Percentiles rank a stretch among this genome's conserved stretches.
phyloP scores from a whole-genome alignment of 805 yeast genomes.

The Yarrowia bubula region DNA sequence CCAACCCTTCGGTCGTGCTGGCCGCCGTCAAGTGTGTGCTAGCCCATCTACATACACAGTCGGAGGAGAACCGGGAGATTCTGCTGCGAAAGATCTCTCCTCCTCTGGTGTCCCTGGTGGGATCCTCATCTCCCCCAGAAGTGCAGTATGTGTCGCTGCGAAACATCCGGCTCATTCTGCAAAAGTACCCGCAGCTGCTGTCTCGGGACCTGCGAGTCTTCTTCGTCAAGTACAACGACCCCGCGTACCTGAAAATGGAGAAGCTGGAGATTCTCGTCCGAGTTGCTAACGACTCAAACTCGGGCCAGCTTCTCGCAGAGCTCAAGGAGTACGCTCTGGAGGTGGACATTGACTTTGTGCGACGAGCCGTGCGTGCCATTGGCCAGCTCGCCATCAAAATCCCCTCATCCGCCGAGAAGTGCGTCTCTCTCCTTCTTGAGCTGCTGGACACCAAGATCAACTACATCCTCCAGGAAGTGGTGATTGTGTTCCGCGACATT shows the following conservation, averaged over 20 bases:
- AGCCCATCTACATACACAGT: conserved; percentile 49
- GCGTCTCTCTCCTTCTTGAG: conserved; percentile 61
- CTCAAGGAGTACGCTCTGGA: conserved; percentile 84
- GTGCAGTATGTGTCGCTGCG: conserved; percentile 78
- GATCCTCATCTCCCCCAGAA: conserved; percentile 84
- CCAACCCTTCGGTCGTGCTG: conserved; percentile 75
- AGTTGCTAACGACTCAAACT: conserved; percentile 64
- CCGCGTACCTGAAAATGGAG: conserved; percentile 83
- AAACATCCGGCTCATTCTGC: conserved; percentile 70
- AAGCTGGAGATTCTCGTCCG: conserved; percentile 83
- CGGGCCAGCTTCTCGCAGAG: conserved; percentile 66
- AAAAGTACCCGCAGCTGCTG: conserved; percentile 61
- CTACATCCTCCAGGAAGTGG: conserved; percentile 78
- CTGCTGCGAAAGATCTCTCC: conserved; percentile 63
- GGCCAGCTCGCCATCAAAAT: conserved; percentile 85
- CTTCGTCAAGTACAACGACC: conserved; percentile 80
- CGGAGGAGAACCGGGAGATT: conserved; percentile 42
- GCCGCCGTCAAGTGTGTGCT: conserved; percentile 71
- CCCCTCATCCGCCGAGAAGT: conserved; percentile 54
- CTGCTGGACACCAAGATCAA: conserved; percentile 64
- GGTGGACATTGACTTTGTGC: conserved; percentile 78
- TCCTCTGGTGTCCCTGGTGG: conserved; percentile 64
- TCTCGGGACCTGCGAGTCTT: conserved; percentile 62
- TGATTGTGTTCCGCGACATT: conserved; percentile 72
- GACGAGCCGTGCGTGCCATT: conserved; percentile 84